Evolutionary conservation across 768 basidiomycete genomes (phyloP).

Genomic region (Podaxis carcinomalis): DNA sequence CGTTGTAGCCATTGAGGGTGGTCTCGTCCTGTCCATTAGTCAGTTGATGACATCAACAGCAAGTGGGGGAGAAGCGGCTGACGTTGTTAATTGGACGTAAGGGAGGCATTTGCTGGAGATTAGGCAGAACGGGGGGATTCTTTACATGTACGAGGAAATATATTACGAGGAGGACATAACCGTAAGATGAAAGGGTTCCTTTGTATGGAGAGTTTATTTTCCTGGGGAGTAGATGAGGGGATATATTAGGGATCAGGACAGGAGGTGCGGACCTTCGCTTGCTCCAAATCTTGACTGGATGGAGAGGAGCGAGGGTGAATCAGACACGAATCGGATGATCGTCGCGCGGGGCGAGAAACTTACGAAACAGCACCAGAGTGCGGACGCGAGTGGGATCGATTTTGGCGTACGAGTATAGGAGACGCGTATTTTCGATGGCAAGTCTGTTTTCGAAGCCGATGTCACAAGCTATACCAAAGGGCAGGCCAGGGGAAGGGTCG

Average conservation of each 20-base stretch:
- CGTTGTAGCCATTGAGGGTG: constrained; percentile 76
- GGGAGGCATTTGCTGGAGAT: constrained; percentile 93
- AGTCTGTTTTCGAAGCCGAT: constrained; percentile 98
- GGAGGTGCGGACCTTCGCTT: constrained; percentile 68
- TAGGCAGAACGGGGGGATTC: constrained; percentile 93
- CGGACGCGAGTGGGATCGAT: constrained; percentile 92
- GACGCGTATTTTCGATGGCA: constrained; percentile 93
- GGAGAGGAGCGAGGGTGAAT: constrained; percentile 6
- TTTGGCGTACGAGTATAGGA: constrained; percentile 96
- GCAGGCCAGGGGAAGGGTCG: constrained; percentile 76
- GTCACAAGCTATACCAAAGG: constrained; percentile 91
- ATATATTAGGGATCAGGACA: neutral
- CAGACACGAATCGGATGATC: constrained; percentile 12
- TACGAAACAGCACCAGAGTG: constrained; percentile 93
- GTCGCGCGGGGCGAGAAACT: constrained; percentile 32
- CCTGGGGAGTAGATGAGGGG: constrained; percentile 31
- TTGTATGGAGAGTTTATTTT: constrained; percentile 99
- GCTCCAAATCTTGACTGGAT: constrained; percentile 95
- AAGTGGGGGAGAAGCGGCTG: constrained; percentile 15
- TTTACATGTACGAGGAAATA: constrained; percentile 98
- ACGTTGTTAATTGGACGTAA: constrained; percentile 81
- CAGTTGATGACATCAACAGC: neutral
- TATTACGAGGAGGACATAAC: constrained; percentile 96
- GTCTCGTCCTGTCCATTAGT: constrained; percentile 60
- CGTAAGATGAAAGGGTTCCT: constrained; percentile 95